Base-by-base conservation (phyloP, 352 stramenopile species). In the Phytophthora sp. region DNA sequence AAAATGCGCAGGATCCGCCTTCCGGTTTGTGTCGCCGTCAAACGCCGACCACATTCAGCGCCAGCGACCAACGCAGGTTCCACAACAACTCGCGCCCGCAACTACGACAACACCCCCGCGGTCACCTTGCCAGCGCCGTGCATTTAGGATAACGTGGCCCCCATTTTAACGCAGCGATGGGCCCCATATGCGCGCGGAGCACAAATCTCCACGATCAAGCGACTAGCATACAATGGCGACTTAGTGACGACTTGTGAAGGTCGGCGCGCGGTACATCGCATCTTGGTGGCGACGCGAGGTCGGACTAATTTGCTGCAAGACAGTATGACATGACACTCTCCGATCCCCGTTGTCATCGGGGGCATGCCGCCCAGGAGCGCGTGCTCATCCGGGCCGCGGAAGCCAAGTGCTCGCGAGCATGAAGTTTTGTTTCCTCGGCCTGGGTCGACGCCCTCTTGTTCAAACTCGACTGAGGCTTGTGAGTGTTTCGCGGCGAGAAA, bases 191-290 rank as follows among this genome's bases (percentile, higher is more conserved):
- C 41, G 52, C 38, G 27, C n/a, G 21, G 39, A 12, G 26, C 56
- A 52, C 56, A 65, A 65, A 65, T 65, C 56, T 28, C 38, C 21
- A 53, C 54, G 54, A 63, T 63, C 31, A 46, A 54, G 54, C 54
- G n/a, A n/a, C n/a, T n/a, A n/a, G n/a, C n/a, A n/a, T n/a, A n/a
- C n/a, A n/a, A n/a, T n/a, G n/a, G n/a, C n/a, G 26, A 63, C 54
- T 56, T 52, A 51, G 45, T 65, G 45, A 18, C 27, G 56, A 53
- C 46, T 65, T 46, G 32, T 59, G 56, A 46, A 51, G 46, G 30
- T 28, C 21, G 21, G 30, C 34, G 39, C 17, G 35, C 27, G 46
- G 31, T 49, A 50, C 45, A 58, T 59, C 31, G 17, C 21, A 52
- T 48, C 37, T 54, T 65, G 49, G 15, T 24, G 18, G 26, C 46